Evolutionary conservation across 169 alveolate species (phyloP).

Genomic region (Perkinsus olseni): DNA sequence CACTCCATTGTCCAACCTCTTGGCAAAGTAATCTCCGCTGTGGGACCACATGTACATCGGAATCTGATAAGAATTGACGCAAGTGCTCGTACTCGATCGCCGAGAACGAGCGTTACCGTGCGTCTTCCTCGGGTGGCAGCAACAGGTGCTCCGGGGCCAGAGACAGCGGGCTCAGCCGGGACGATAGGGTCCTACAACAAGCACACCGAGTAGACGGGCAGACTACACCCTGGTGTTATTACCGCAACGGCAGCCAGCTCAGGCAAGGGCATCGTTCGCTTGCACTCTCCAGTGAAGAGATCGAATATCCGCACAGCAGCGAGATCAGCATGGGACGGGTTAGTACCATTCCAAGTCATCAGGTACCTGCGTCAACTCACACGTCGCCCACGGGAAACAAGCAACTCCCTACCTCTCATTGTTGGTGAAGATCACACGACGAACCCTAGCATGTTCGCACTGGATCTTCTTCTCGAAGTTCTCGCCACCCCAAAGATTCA

Average conservation of each 20-base stretch:
- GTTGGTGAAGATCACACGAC: slow-evolving; percentile 27
- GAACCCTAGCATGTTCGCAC: slow-evolving; percentile 32
- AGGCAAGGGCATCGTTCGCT: slow-evolving; percentile 19
- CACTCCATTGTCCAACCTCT: not conserved
- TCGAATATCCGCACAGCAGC: slow-evolving; percentile 32
- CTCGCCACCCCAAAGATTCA: slow-evolving; percentile 42
- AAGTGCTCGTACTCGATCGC: not conserved
- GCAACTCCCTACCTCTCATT: slow-evolving; percentile 14
- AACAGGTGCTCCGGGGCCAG: slow-evolving; percentile 22
- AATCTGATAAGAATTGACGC: not conserved
- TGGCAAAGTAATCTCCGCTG: not conserved
- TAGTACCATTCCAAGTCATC: slow-evolving; percentile 36
- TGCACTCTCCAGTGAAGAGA: slow-evolving; percentile 31
- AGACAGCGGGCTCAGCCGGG: slow-evolving; percentile 18
- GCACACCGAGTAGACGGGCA: slow-evolving; percentile 1
- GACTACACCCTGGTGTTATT: not conserved
- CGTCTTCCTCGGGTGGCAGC: not conserved
- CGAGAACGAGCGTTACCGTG: not conserved
- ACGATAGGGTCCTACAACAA: slow-evolving; percentile 31
- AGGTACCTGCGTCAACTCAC: slow-evolving; percentile 4
- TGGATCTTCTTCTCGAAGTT: slow-evolving; percentile 34
- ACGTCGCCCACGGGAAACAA: not conserved
- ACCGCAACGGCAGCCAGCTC: not conserved
- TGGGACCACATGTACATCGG: not conserved
- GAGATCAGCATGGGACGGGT: slow-evolving; percentile 24